Evolutionary conservation across 2,329 filamentous ascomycete species (phyloP), one percentile per base, ranked within the genome.

Genomic region (Coleophoma cylindrospora): DNA sequence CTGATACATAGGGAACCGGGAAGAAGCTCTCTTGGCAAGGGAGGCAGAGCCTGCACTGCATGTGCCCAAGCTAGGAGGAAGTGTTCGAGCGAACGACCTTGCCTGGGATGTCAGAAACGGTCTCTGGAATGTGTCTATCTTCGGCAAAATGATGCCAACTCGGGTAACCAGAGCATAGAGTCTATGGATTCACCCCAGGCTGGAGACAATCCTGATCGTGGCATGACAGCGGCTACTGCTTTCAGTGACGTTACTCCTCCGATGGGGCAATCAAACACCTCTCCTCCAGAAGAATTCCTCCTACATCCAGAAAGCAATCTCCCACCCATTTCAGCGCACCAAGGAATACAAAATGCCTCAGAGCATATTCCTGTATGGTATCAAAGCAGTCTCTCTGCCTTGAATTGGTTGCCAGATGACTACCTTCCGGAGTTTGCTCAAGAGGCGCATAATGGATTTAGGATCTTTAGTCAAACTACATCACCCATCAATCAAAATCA

Each of bases 321-420:
- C 27, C 27, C 3, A 27, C 7, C 27, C 27, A 27, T 27, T 27
- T 27, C 27, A 27, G 27, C 27, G 6, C 27, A 27, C 27, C 27
- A 27, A 27, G 27, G 27, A 27, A 3, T 27, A 27, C 27, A 7
- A 6, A 27, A 27, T 10, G 9, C 27, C 27, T 27, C 27, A 10
- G 27, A 27, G 27, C 27, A 27, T 27, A 27, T 27, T 27, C 27
- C 27, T 27, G 27, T 27, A 10, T 60, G 55, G 58, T 55, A 51
- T 37, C 48, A 54, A 38, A 53, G 51, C 27, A 55, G 45, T 41
- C 51, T 51, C 32, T 58, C 58, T 10, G 59, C 59, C 14, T 57
- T 62, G 21, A 60, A 61, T 48, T 62, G 58, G 60, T 45, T 61
- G 5, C 56, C 60, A 34, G 58, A 60, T 27, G 43, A 59, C 40